Evolutionary conservation across 805 yeast species (phyloP).

Genomic region (Danielia oregonensis): DNA sequence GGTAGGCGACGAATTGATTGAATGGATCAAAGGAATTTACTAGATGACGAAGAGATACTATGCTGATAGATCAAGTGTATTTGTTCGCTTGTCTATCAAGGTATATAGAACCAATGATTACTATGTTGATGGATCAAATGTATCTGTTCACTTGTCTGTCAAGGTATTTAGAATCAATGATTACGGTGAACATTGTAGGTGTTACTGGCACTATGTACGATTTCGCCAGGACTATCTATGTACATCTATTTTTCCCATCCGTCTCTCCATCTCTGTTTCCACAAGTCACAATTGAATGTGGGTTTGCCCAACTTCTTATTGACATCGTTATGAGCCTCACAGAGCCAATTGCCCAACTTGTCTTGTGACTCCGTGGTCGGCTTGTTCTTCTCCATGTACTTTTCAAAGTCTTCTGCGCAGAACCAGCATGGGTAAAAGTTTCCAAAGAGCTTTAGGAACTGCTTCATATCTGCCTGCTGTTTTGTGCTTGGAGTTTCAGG

Average conservation of each 20-base stretch:
- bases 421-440: conserved; percentile 89
- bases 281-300: conserved; percentile 76
- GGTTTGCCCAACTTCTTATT: conserved; percentile 84
- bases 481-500: conserved; percentile 62
- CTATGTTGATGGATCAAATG: too few species aligned
- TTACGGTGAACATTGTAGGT: too few species aligned
- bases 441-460: conserved; percentile 68
- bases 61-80: too few species aligned
- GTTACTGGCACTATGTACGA: background rate
- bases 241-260: conserved; percentile 61
- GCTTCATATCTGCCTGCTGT: conserved; percentile 68
- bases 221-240: background rate
- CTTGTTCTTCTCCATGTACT: conserved; percentile 50
- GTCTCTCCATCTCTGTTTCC: conserved; percentile 94
- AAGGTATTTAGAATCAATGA: too few species aligned
- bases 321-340: conserved; percentile 94
- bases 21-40: conserved; percentile 26
- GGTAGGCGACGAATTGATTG: conserved; percentile 28
- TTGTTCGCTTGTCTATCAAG: too few species aligned
- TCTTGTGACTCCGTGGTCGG: conserved; percentile 67
- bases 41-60: too few species aligned
- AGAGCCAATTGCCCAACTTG: conserved; percentile 84
- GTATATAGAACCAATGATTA: too few species aligned
- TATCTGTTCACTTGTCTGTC: too few species aligned
- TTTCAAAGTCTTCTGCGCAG: conserved; percentile 82